Evolutionary conservation across 2,329 filamentous ascomycete species (phyloP).

Genomic region (Aureobasidium zeae): DNA sequence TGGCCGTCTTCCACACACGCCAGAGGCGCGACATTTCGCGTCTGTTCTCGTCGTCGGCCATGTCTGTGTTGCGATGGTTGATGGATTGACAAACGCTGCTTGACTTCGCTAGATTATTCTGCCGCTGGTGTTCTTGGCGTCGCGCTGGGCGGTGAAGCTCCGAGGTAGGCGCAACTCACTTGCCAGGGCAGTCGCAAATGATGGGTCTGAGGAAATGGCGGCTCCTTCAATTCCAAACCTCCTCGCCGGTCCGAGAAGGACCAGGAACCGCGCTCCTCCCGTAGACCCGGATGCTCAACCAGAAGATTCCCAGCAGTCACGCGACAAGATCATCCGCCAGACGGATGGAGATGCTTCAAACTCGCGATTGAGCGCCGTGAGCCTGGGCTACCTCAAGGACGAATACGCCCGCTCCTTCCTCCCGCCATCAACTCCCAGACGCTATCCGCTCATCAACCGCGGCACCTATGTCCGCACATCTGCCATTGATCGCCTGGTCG

Average conservation of each 20-base stretch:
- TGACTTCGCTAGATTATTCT: background rate
- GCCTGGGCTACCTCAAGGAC: conserved; percentile 75
- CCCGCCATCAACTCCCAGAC: conserved; percentile 45
- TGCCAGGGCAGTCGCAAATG: too few relatives aligned
- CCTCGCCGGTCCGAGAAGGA: conserved; percentile 40
- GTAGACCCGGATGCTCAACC: conserved; percentile 20
- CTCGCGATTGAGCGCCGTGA: conserved; percentile 80
- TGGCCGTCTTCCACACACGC: conserved; percentile 86
- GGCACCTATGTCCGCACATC: conserved; percentile 89
- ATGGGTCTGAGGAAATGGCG: conserved; percentile 14
- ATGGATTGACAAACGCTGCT: background rate
- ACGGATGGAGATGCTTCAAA: conserved; percentile 89
- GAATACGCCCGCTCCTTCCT: conserved; percentile 66
- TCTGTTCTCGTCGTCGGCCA: conserved; percentile 24
- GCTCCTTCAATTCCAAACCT: conserved; percentile 61
- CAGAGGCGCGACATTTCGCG: conserved; percentile 57
- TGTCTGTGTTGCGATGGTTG: conserved; percentile 12
- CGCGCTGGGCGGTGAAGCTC: background rate
- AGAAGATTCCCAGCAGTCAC: conserved; percentile 31
- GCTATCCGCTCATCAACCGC: conserved; percentile 89
- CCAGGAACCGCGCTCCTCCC: conserved; percentile 35
- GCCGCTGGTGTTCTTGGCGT: background rate
- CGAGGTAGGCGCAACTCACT: too few relatives aligned
- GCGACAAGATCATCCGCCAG: conserved; percentile 70
- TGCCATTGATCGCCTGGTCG: conserved; percentile 69